phyloP scores from a whole-genome alignment of 2,329 filamentous ascomycete genomes.

The Neonectria ditissima region DNA sequence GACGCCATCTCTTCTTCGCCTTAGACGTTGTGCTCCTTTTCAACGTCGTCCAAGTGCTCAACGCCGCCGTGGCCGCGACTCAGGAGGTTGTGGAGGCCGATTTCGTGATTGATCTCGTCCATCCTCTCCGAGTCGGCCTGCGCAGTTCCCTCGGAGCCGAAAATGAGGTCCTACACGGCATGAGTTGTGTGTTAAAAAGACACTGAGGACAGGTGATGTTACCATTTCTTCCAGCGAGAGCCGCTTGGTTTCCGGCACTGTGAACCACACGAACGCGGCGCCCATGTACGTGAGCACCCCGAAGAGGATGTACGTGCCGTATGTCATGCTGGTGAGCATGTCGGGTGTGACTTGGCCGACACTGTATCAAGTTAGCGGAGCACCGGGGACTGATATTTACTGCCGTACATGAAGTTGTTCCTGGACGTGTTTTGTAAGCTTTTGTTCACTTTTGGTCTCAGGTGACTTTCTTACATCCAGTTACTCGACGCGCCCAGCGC shows the following conservation, averaged over 20 bases:
- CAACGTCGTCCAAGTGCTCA: not conserved
- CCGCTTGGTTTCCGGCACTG: constrained; percentile 74
- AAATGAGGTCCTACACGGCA: constrained; percentile 67
- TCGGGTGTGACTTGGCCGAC: constrained; percentile 78
- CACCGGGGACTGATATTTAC: not conserved
- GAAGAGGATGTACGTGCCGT: constrained; percentile 80
- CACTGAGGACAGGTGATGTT: rapidly evolving
- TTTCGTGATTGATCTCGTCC: constrained; percentile 77
- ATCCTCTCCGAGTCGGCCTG: constrained; percentile 76
- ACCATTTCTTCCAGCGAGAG: constrained; percentile 74
- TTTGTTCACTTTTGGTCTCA: not conserved
- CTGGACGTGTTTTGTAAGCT: constrained; percentile 18
- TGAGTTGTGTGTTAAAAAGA: not conserved
- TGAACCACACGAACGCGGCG: constrained; percentile 71
- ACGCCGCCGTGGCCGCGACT: not conserved
- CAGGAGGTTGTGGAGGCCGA: constrained; percentile 62
- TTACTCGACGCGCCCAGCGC: constrained; percentile 75
- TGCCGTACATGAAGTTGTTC: constrained; percentile 64
- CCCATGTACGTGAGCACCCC: constrained; percentile 73
- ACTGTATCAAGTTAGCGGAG: constrained; percentile 23
- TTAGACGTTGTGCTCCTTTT: constrained; percentile 8
- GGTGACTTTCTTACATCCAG: constrained; percentile 58
- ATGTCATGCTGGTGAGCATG: constrained; percentile 72
- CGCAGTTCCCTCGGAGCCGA: constrained; percentile 74
- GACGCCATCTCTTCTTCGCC: too few relatives aligned